These are phyloP conservation scores for Phaeosphaeriaceae sp. DNA, from an alignment of 2,329 filamentous ascomycete genomes.

Conservation along the genomic window DNA sequence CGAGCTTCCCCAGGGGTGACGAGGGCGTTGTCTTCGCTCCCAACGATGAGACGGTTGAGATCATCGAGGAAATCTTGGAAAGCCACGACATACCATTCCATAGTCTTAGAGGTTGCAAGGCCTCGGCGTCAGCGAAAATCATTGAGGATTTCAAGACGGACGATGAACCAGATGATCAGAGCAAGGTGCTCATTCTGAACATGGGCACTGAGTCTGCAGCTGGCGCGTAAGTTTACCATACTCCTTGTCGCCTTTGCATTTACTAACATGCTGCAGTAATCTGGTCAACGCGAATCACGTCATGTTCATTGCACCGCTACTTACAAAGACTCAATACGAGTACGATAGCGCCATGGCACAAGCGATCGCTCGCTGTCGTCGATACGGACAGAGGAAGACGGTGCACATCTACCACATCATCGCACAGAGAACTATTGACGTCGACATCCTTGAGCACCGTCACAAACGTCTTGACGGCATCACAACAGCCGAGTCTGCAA, in stretches of 20 bases:
- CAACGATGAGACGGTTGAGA: constrained; percentile 22
- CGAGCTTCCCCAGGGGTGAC: constrained; percentile 49
- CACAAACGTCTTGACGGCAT: constrained; percentile 43
- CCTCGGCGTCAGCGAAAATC: constrained; percentile 14
- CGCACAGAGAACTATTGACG: constrained; percentile 72
- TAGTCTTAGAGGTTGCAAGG: constrained; percentile 17
- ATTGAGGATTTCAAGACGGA: constrained; percentile 41
- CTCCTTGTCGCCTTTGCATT: not conserved
- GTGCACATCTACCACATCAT: constrained; percentile 76
- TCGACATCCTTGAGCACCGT: constrained; percentile 56
- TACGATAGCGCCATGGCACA: constrained; percentile 68
- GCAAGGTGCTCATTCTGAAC: constrained; percentile 64
- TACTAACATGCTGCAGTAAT: constrained; percentile 54
- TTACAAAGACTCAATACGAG: constrained; percentile 57
- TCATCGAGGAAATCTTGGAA: constrained; percentile 25
- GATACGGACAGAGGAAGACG: constrained; percentile 64
- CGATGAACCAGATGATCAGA: constrained; percentile 26
- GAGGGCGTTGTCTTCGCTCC: constrained; percentile 39
- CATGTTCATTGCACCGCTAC: constrained; percentile 66
- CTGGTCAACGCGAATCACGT: constrained; percentile 69
- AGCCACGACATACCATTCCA: constrained; percentile 22
- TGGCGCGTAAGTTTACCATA: constrained; percentile 59
- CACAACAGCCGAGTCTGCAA: constrained; percentile 3
- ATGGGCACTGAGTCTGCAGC: constrained; percentile 64
- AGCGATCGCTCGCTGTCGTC: constrained; percentile 66